These are phyloP conservation scores for Boletus hoseneyae DNA, from an alignment of 1,284 basidiomycete species.

Conservation along the genomic window DNA sequence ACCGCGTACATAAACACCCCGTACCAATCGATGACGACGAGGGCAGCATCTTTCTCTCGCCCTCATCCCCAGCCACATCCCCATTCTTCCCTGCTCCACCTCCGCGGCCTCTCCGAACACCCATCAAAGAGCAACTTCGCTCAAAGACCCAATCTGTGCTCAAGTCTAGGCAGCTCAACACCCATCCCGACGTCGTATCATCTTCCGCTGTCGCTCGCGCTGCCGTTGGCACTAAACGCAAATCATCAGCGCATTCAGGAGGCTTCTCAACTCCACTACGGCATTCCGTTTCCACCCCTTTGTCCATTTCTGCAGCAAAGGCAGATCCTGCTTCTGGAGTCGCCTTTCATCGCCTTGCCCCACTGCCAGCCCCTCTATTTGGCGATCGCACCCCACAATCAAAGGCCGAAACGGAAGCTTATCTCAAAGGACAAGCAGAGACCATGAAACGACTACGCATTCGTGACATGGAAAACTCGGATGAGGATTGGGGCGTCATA, in stretches of 20 bases:
- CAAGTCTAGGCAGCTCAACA: constrained; percentile 33
- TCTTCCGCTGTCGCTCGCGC: constrained; percentile 26
- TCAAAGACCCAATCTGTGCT: constrained; percentile 31
- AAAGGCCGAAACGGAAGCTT: constrained; percentile 60
- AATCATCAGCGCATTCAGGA: constrained; percentile 39
- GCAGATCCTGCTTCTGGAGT: constrained; percentile 30
- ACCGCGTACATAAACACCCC: constrained; percentile 39
- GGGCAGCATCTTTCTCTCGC: constrained; percentile 51
- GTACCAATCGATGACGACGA: constrained; percentile 56
- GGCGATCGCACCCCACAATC: constrained; percentile 50
- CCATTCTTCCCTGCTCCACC: constrained; percentile 41
- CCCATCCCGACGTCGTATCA: constrained; percentile 18
- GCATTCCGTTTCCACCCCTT: constrained; percentile 43
- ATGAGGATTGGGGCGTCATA: constrained; percentile 40
- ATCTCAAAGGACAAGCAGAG: constrained; percentile 59
- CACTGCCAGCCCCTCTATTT: constrained; percentile 59
- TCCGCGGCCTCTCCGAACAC: constrained; percentile 50
- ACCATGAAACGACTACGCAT: constrained; percentile 65
- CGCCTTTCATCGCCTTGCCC: constrained; percentile 61
- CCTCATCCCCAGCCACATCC: constrained; percentile 36
- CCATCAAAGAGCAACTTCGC: constrained; percentile 46
- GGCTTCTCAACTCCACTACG: constrained; percentile 44
- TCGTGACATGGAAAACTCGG: constrained; percentile 47
- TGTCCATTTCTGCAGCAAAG: constrained; percentile 44
- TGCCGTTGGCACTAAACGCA: constrained; percentile 60